Evolutionary conservation across 2,329 filamentous ascomycete genomes (phyloP), one percentile per base, ranked within the genome.

Genomic region (Trichoderma sp.): DNA sequence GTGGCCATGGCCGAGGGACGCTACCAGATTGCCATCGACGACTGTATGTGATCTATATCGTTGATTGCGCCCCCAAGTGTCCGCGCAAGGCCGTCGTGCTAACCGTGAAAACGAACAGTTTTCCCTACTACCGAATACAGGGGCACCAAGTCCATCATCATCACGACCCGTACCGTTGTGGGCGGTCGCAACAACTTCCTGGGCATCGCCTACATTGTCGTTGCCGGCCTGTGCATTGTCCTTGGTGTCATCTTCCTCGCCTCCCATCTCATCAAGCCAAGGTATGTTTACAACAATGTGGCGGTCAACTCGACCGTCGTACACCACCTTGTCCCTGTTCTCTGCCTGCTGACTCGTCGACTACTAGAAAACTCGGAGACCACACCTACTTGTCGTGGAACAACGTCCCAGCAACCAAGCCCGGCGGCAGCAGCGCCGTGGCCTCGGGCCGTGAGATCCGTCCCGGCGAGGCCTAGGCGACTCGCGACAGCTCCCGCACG

Each of bases 301-400:
- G 4, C n/a, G 1, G 1, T n/a, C 44, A 65, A 66, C 39, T 17
- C 48, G 30, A 34, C 5, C 28, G 7, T 28, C 28, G 7, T 28
- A 28, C 9, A 34, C 9, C 30, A 10, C 3, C 7, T 7, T 3
- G 9, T 26, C 34, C 5, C 10, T 14, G 1, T 4, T 39, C n/a
- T 67, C 2, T 7, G 14, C 65, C 3, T 39, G 34, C 34, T 58
- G 48, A 64, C 21, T 15, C 17, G 0, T 14, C 2, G 12, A 28
- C 3, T 28, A 19, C 10, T 70, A 94, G 95, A 74, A 99, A 98
- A 90, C 86, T 99, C 48, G 95, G 95, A 67, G 95, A 99, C 77
- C 95, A 98, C 78, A 97, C 93, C 9, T 98, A 99, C 76, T 85
- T 99, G 56, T 95, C 92, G 26, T 99, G 95, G 95, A 97, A 98